Conservation (phyloP, 106 monocot genomes). For the Dendrobium huoshanense region DNA sequence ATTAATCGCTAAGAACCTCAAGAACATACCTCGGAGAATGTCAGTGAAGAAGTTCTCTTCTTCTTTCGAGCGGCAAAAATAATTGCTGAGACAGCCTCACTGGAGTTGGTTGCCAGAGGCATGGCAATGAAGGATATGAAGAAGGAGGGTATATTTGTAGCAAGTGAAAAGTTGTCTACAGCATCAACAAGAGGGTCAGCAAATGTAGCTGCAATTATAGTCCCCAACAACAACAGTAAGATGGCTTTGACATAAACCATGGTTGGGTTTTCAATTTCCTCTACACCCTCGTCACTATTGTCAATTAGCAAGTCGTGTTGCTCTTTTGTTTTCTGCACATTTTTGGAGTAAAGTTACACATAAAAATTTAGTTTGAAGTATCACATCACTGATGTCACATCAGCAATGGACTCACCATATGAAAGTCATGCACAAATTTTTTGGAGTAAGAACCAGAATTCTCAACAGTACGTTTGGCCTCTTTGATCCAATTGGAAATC, state of each 20-base stretch:
- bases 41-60: slow-evolving; percentile 58
- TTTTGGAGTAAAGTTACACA: slow-evolving; percentile 3
- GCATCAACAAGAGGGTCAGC: slow-evolving; percentile 78
- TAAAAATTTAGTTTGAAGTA: not conserved
- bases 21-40: slow-evolving; percentile 68
- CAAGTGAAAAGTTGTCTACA: slow-evolving; percentile 66
- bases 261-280: slow-evolving; percentile 36
- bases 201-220: slow-evolving; percentile 52
- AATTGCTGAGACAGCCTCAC: slow-evolving; percentile 72
- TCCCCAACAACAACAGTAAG: slow-evolving; percentile 49
- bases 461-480: slow-evolving; percentile 39
- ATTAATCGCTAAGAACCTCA: not conserved
- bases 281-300: slow-evolving; percentile 39
- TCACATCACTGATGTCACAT: slow-evolving; percentile 1
- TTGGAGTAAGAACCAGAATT: slow-evolving; percentile 42
- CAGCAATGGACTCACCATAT: slow-evolving; percentile 35
- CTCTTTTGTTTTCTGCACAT: slow-evolving; percentile 53
- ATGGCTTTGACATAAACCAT: slow-evolving; percentile 40
- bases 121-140: slow-evolving; percentile 80
- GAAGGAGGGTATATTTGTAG: slow-evolving; percentile 69
- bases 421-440: slow-evolving; percentile 62
- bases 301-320: slow-evolving; percentile 43
- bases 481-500: slow-evolving; percentile 63
- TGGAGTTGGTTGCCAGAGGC: slow-evolving; percentile 79
- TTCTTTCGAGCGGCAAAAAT: slow-evolving; percentile 74